phyloP scores from a whole-genome alignment of 148 eudicot genomes.

The Heliosperma pusillum region DNA sequence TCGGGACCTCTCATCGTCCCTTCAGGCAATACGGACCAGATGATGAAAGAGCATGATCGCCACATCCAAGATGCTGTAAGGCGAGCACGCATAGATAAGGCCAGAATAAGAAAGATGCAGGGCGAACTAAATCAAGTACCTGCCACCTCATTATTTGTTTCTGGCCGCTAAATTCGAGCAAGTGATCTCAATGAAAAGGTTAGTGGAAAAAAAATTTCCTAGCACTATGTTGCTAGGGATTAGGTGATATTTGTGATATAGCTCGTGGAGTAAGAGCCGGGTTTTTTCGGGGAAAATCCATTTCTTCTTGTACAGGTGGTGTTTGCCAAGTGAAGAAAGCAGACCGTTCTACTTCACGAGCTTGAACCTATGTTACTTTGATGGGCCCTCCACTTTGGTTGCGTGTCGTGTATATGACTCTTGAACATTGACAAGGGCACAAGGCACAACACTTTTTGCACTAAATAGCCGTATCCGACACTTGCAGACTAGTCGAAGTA shows the following conservation, averaged over 20 bases:
- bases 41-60: conserved; percentile 87
- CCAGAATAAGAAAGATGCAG: conserved; percentile 53
- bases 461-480: neutral
- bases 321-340: conserved; percentile 10
- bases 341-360: neutral
- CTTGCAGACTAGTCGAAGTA: neutral
- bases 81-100: conserved; percentile 76
- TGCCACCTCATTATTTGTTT: conserved; percentile 44
- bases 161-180: conserved; percentile 45
- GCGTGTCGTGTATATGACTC: neutral
- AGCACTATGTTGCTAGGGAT: conserved; percentile 10
- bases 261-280: conserved; percentile 21
- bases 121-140: conserved; percentile 45
- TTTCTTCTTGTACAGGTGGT: conserved; percentile 27
- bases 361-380: neutral
- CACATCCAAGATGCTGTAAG: conserved; percentile 87
- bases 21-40: conserved; percentile 82
- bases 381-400: neutral
- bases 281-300: conserved; percentile 6
- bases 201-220: conserved; percentile 18
- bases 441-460: neutral
- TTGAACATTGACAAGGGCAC: neutral
- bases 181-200: conserved; percentile 22
- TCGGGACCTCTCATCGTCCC: conserved; percentile 91
- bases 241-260: conserved; percentile 20